Percentiles rank a stretch among this genome's conserved stretches.
Conservation (phyloP, 768 basidiomycete species). For the Pleurotus cornucopiae region DNA sequence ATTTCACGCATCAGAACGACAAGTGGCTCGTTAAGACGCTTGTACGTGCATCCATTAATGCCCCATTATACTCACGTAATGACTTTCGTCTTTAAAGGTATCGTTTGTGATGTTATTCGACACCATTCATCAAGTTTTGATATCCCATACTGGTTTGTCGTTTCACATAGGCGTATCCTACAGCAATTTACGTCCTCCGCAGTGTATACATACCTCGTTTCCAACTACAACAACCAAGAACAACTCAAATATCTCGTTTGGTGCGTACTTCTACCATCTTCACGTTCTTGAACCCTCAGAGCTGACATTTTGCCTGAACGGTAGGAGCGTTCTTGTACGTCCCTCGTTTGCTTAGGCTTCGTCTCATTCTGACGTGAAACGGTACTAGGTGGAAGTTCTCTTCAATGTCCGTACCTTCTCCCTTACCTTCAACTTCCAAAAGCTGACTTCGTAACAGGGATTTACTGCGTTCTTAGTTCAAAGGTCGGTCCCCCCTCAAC, state of each 20-base stretch:
- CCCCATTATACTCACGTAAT: background rate
- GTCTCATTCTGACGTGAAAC: background rate
- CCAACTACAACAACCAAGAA: constrained; percentile 23
- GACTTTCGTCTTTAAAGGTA: constrained; percentile 25
- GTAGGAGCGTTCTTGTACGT: constrained; percentile 36
- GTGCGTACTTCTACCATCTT: background rate
- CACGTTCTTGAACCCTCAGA: too few species aligned
- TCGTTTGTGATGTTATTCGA: constrained; percentile 36
- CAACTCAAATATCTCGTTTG: constrained; percentile 8
- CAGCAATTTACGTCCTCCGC: background rate
- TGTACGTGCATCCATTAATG: constrained; percentile 19
- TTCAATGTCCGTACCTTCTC: constrained; percentile 32
- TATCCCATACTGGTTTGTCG: constrained; percentile 40
- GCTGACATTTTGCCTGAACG: background rate
- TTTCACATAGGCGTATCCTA: constrained; percentile 1
- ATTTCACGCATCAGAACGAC: constrained; percentile 40
- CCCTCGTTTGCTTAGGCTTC: background rate
- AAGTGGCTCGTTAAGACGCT: constrained; percentile 35
- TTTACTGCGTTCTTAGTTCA: constrained; percentile 50
- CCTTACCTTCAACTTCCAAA: background rate
- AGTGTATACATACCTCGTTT: constrained; percentile 50
- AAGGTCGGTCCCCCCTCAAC: constrained; percentile 24
- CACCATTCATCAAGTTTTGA: constrained; percentile 41
- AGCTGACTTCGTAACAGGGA: constrained; percentile 29
- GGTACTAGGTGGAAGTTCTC: constrained; percentile 37